Evolutionary conservation across 345 rosid species (phyloP).

Genomic region (Capsella bursapastoris): DNA sequence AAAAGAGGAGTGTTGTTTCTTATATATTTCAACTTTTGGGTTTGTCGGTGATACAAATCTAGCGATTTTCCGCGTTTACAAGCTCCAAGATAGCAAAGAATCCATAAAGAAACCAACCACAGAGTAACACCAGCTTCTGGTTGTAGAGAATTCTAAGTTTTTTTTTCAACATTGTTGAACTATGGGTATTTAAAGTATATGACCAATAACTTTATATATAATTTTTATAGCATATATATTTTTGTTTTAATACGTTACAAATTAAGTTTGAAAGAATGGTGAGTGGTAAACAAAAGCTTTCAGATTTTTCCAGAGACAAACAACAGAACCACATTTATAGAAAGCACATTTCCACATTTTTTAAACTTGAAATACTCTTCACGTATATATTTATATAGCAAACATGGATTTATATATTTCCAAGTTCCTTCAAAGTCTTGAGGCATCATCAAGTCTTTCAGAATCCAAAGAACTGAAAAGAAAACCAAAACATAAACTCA

Average conservation of each 20-base stretch:
- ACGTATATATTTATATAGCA: neutral
- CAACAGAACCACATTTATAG: conserved; percentile 38
- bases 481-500: neutral
- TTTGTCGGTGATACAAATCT: too few relatives aligned
- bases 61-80: too few relatives aligned
- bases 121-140: too few relatives aligned
- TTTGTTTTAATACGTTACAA: conserved; percentile 29
- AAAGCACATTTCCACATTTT: conserved; percentile 26
- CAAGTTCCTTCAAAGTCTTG: conserved; percentile 36
- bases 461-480: conserved; percentile 45
- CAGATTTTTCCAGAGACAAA: conserved; percentile 11
- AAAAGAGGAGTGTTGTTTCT: too few relatives aligned
- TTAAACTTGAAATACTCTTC: neutral
- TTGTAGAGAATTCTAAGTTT: too few relatives aligned
- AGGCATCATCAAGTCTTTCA: conserved; percentile 30
- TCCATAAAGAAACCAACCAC: too few relatives aligned
- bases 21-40: too few relatives aligned
- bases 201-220: too few relatives aligned
- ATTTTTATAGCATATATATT: neutral
- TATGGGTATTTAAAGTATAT: too few relatives aligned
- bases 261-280: conserved; percentile 35
- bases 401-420: conserved; percentile 2
- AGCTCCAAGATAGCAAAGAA: too few relatives aligned
- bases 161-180: too few relatives aligned
- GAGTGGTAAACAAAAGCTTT: conserved; percentile 39